These are phyloP conservation scores for Diaporthe sp. DNA, from an alignment of 2,329 filamentous ascomycete genomes.

Conservation along the genomic window DNA sequence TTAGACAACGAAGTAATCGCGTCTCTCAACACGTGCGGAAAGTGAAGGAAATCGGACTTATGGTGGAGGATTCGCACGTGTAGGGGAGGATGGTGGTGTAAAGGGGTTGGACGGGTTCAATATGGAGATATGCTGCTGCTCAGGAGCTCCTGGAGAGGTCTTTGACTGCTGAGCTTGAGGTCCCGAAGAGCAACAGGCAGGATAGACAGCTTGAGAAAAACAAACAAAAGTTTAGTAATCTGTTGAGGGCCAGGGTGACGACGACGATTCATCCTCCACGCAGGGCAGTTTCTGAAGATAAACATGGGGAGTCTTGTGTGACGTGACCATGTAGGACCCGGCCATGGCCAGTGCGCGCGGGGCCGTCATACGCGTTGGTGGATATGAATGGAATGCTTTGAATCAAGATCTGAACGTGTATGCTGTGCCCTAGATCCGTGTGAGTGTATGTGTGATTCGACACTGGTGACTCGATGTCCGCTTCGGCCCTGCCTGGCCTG, in stretches of 20 bases:
- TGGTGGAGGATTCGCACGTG: neutral
- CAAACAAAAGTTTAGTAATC: neutral
- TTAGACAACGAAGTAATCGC: constrained; percentile 18
- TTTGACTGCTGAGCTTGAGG: neutral
- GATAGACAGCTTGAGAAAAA: constrained; percentile 15
- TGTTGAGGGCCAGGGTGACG: neutral
- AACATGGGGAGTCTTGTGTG: neutral
- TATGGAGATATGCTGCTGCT: constrained; percentile 8
- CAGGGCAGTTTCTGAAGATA: neutral
- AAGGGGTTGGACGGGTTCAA: neutral
- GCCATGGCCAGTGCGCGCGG: neutral
- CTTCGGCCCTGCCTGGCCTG: neutral
- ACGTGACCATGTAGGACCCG: neutral
- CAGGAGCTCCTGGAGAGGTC: constrained; percentile 35
- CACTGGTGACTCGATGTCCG: too few relatives aligned
- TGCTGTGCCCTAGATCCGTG: neutral
- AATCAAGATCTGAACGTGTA: neutral
- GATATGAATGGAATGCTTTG: neutral
- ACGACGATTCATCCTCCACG: neutral
- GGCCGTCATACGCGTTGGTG: neutral
- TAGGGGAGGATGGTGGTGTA: neutral
- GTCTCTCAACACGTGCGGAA: neutral
- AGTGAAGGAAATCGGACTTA: neutral
- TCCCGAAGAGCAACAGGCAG: constrained; percentile 2
- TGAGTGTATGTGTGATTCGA: neutral